These are phyloP conservation scores for Withania somnifera DNA, from an alignment of 305 asterid genomes.

Conservation along the genomic window DNA sequence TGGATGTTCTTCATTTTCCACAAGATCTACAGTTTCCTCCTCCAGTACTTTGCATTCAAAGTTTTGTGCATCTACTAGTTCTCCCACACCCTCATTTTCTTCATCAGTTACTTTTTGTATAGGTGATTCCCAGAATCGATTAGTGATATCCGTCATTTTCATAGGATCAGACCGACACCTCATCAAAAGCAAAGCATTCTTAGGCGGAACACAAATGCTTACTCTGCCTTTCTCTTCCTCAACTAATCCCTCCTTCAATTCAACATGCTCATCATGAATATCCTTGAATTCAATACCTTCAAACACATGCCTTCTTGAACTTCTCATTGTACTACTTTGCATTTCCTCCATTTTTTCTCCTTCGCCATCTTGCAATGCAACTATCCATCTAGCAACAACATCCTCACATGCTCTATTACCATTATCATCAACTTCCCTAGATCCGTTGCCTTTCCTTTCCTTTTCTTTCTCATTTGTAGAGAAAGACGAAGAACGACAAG, in stretches of 20 bases:
- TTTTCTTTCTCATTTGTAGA: slow-evolving; percentile 30
- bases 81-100: not conserved
- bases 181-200: slow-evolving; percentile 43
- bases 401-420: too few species aligned
- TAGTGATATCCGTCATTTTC: slow-evolving; percentile 32
- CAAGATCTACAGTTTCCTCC: slow-evolving; percentile 11
- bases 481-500: slow-evolving; percentile 57
- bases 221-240: slow-evolving; percentile 19
- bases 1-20: slow-evolving; percentile 4
- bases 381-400: slow-evolving; percentile 73
- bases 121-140: slow-evolving; percentile 34
- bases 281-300: slow-evolving; percentile 76
- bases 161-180: slow-evolving; percentile 52
- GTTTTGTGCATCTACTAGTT: not conserved
- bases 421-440: not conserved
- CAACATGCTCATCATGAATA: slow-evolving; percentile 10
- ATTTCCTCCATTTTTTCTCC: slow-evolving; percentile 18
- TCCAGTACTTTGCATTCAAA: not conserved
- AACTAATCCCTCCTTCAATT: not conserved
- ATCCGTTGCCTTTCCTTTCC: slow-evolving; percentile 20
- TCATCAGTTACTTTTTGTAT: slow-evolving; percentile 6
- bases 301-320: slow-evolving; percentile 56
- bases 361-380: slow-evolving; percentile 58
- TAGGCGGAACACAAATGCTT: slow-evolving; percentile 40
- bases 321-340: slow-evolving; percentile 23